Conservation (phyloP, 2,329 filamentous ascomycete genomes). For the Cladophialophora psammophila region DNA sequence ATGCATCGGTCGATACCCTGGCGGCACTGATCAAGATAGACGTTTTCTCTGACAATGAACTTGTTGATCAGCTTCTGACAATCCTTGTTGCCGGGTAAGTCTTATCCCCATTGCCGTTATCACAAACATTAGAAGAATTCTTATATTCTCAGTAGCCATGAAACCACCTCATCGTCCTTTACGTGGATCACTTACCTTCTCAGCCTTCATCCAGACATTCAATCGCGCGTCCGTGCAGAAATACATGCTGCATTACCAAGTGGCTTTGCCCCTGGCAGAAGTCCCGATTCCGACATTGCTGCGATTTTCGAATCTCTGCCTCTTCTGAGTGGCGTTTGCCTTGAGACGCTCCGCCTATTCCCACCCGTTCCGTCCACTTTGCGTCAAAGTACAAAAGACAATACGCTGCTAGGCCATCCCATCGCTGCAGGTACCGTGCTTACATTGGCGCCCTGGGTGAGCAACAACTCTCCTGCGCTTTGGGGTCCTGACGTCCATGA, state of each 20-base stretch:
- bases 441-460: constrained; percentile 50
- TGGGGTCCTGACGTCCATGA: constrained; percentile 44
- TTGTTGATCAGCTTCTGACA: constrained; percentile 89
- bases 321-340: constrained; percentile 56
- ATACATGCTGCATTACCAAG: constrained; percentile 68
- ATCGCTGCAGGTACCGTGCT: constrained; percentile 55
- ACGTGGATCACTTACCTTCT: constrained; percentile 79
- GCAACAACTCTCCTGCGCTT: constrained; percentile 40
- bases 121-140: neutral
- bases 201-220: constrained; percentile 69
- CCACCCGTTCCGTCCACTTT: constrained; percentile 49
- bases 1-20: constrained; percentile 70
- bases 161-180: constrained; percentile 77
- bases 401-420: constrained; percentile 55
- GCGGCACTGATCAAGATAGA: constrained; percentile 80
- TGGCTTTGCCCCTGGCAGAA: constrained; percentile 35
- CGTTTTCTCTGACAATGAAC: constrained; percentile 75
- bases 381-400: constrained; percentile 49
- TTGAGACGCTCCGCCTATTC: constrained; percentile 50
- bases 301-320: constrained; percentile 71
- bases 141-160: constrained; percentile 60
- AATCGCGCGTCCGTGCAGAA: constrained; percentile 72
- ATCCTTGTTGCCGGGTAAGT: constrained; percentile 72
- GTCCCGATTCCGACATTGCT: constrained; percentile 12
- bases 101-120: neutral